Evolutionary conservation across 352 stramenopile genomes (phyloP), one percentile per base, ranked within the genome.

Genomic region (Phytophthora ohioensis): DNA sequence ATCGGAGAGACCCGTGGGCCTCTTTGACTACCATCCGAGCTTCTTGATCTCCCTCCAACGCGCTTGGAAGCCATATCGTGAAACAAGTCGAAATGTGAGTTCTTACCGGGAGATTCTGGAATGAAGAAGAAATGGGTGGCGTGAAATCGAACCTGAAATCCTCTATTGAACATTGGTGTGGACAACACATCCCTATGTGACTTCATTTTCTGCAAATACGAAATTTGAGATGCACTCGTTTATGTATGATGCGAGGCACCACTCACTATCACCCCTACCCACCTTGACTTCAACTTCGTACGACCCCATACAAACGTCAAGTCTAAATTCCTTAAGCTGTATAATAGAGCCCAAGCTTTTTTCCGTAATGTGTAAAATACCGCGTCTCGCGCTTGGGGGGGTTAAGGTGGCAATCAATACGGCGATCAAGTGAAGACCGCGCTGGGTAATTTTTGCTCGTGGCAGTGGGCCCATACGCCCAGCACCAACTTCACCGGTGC

Each of bases 41-140:
- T 43, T 43, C 38, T 31, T 51, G 5, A 62, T 5, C 10, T 62
- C 55, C 4, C 12, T 39, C 41, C 55, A 62, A 30, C 42, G 41
- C 6, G 27, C 13, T 21, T 38, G 27, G 9, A 53, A 62, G 11
- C 30, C 42, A 30, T 47, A 8, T 47, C 10, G 42, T 5, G 27
- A 47, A 30, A 12, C 5, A 10, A 12, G 42, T n/a, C 13, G 4
- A 15, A 15, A 30, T 12, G 15, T 12, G 42, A 15, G 42, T 12
- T 30, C 42, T 21, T 27, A 1, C 21, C 21, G 21, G 21, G 1
- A 27, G 21, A 27, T 27, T 27, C 21, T 27, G 21, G 21, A 56
- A 56, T 56, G 48, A 56, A 13, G 5, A 10, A 21, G 8, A 56
- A 56, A 56, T 56, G 13, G 27, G 31, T 56, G 31, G 31, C 31